phyloP scores from a whole-genome alignment of 2,329 filamentous ascomycete genomes.

The Trichoderma sp. region DNA sequence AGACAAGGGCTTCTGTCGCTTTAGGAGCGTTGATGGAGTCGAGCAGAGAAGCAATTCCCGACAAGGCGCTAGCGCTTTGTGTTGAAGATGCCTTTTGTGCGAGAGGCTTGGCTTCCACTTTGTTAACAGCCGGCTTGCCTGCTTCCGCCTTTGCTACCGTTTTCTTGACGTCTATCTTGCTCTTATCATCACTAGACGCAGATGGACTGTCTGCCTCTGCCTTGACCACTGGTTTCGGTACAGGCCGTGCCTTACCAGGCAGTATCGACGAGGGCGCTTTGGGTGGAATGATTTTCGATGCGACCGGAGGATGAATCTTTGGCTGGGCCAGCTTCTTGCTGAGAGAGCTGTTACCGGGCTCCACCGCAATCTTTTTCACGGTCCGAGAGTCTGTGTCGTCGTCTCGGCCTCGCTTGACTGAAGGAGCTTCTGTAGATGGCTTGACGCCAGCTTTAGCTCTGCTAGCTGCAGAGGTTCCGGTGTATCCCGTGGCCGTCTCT shows the following conservation, averaged over 20 bases:
- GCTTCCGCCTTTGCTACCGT: conserved; percentile 23
- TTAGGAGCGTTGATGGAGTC: conserved; percentile 49
- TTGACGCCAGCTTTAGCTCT: conserved; percentile 37
- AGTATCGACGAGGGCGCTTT: conserved; percentile 40
- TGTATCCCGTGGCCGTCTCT: conserved; percentile 38
- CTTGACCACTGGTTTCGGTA: conserved; percentile 43
- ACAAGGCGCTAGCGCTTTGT: conserved; percentile 37
- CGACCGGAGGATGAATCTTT: conserved; percentile 33
- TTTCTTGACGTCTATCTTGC: conserved; percentile 33
- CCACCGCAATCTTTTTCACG: conserved; percentile 44
- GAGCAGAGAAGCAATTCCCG: conserved; percentile 54
- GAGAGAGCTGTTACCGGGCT: conserved; percentile 38
- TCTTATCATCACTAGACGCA: conserved; percentile 33
- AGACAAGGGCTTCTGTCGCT: conserved; percentile 36
- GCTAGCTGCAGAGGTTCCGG: conserved; percentile 40
- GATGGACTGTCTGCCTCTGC: conserved; percentile 32
- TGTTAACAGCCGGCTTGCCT: conserved; percentile 24
- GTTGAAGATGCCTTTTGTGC: conserved; percentile 31
- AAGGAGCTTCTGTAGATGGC: conserved; percentile 29
- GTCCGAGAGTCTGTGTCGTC: conserved; percentile 41
- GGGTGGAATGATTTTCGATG: conserved; percentile 31
- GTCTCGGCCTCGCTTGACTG: conserved; percentile 40
- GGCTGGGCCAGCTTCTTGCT: conserved; percentile 42
- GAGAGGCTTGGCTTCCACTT: conserved; percentile 32
- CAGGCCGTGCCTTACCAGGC: conserved; percentile 48